phyloP scores from a whole-genome alignment of 2,329 filamentous ascomycete genomes.

The Ampelomyces quisqualis region DNA sequence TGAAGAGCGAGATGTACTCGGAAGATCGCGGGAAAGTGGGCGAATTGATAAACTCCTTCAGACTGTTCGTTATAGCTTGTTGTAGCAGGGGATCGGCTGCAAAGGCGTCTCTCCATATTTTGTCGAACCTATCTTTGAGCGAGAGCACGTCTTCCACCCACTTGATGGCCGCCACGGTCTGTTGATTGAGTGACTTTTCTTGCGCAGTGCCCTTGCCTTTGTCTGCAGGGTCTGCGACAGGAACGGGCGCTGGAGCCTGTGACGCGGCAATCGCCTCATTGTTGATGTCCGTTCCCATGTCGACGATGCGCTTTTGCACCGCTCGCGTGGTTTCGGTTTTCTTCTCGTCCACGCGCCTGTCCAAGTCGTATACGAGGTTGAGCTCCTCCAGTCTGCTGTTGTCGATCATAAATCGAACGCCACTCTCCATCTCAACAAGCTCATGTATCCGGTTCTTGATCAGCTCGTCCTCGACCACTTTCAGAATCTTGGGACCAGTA shows the following conservation, averaged over 20 bases:
- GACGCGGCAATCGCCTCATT: conserved; percentile 59
- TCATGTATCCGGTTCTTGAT: conserved; percentile 76
- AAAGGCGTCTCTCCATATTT: conserved; percentile 73
- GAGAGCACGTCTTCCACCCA: conserved; percentile 91
- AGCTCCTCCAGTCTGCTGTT: conserved; percentile 80
- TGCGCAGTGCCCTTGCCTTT: conserved; percentile 48
- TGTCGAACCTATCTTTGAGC: conserved; percentile 88
- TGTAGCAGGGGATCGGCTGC: conserved; percentile 73
- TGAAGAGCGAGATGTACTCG: conserved; percentile 93
- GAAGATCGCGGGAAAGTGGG: conserved; percentile 71
- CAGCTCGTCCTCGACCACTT: conserved; percentile 77
- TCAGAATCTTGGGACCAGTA: conserved; percentile 71
- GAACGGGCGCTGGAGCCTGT: conserved; percentile 53
- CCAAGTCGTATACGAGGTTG: conserved; percentile 75
- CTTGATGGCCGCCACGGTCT: conserved; percentile 83
- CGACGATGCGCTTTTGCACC: conserved; percentile 72
- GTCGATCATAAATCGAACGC: conserved; percentile 86
- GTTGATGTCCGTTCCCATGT: conserved; percentile 82
- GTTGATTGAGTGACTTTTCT: conserved; percentile 65
- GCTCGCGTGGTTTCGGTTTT: conserved; percentile 70
- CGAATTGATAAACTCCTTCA: conserved; percentile 87
- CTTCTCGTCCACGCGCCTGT: conserved; percentile 72
- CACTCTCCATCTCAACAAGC: conserved; percentile 83
- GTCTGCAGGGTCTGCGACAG: conserved; percentile 52
- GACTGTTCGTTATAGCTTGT: conserved; percentile 80